Base-by-base conservation (phyloP, 768 basidiomycete genomes). In the Sistotremastrum suecicum region DNA sequence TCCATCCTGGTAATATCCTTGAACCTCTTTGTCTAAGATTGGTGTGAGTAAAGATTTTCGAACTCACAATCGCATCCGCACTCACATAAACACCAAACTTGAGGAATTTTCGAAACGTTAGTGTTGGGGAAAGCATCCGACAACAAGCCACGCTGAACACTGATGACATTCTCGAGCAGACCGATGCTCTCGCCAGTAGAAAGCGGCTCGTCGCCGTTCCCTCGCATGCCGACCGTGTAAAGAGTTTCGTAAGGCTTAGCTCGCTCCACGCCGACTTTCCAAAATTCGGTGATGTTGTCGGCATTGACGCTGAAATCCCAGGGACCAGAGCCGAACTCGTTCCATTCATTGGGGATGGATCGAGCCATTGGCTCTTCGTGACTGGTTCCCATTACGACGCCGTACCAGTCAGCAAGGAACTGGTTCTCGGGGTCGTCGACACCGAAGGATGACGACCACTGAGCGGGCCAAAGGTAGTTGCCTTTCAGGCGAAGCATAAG, bases 301-400 rank as follows among this genome's bases (percentile, higher is more conserved):
- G 66, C 53, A 55, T 82, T 83, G 9, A 60, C 63, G 35, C 60
- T 66, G 54, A 76, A 81, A 55, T 83, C 74, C 80, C 80, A 85
- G 0, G 63, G 51, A 1, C 81, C 80, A 5, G 55, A 55, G 3
- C 72, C 76, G 48, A 75, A 72, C 7, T 73, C 56, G 48, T 59
- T 66, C 68, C 78, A 84, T 55, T 83, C 79, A 49, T 71, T 68
- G 4, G 81, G 80, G 2, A 74, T 76, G 34, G 78, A 77, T 12
- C 80, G 73, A 66, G 76, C 74, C 76, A 83, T 81, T 5, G 82
- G 81, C 54, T 84, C 81, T 58, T 83, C 74, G 56, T 82, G 78
- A 59, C 75, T 20, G 20, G 81, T 80, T 41, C 81, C 78, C 77
- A 82, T 82, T 34, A 76, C 79, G 40, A 83, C 67, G 29, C 76